Base-by-base conservation (phyloP, 495 filamentous ascomycete genomes). In the Penicillium canariense region DNA sequence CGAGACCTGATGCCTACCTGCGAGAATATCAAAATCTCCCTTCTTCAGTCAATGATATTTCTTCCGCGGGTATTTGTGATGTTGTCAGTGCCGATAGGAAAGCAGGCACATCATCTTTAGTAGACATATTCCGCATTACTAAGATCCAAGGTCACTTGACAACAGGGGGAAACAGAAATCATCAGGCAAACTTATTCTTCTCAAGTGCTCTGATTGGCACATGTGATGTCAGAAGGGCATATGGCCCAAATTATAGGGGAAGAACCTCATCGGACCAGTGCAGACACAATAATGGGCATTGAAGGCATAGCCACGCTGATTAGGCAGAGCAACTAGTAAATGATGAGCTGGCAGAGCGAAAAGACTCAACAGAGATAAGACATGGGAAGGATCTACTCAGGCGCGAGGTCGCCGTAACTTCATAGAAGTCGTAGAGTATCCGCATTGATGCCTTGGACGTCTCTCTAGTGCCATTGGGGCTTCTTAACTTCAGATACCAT, bases 221-320 rank as follows among this genome's bases (percentile, higher is more conserved):
- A n/a, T n/a, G n/a, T 58, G 36, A 6, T 58, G 56, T 50, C 75
- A 71, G 45, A 56, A 55, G 1, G 64, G 67, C 32, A 55, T 61
- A 10, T 52, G 58, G 57, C 48, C 50, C 28, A 76, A 62, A 9
- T 67, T 67, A 26, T 79, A 65, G n/a, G 68, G 68, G 0, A 77
- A 67, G 50, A 80, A 82, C 17, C 69, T 66, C 66, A 77, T 76
- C 31, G 72, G 75, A 2, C 79, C 75, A 42, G 79, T 74, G 66
- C 73, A 80, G 23, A 76, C 61, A 49, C 76, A 76, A 2, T 65
- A 69, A 28, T 65, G 73, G 9, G 2, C 55, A 2, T 56, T 59
- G 68, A 77, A 81, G 22, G 78, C 70, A 20, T 72, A 64, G 36
- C 80, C 73, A 15, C 77, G 72, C 78, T 81, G 48, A 4, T n/a